Percentiles rank a stretch among this genome's conserved stretches.
These are phyloP conservation scores for Cordyceps javanica DNA, from an alignment of 2,329 filamentous ascomycete genomes.

Conservation along the genomic window DNA sequence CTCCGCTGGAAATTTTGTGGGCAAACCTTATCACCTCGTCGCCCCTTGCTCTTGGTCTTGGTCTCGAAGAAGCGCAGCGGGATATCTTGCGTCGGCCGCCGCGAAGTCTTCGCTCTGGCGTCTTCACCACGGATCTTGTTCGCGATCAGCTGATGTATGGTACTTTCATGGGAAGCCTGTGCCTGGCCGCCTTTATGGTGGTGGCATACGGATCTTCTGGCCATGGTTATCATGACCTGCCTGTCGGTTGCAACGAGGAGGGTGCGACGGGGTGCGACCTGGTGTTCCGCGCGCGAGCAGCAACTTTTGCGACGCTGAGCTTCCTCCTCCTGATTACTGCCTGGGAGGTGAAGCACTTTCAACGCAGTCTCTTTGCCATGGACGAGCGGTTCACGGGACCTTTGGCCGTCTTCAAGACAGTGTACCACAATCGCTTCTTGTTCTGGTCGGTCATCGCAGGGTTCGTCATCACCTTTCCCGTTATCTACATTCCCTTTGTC, in stretches of 20 bases:
- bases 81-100: slow-evolving; percentile 63
- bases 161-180: slow-evolving; percentile 55
- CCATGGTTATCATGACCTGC: slow-evolving; percentile 42
- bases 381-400: slow-evolving; percentile 44
- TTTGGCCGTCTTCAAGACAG: slow-evolving; percentile 49
- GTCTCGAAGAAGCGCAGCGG: slow-evolving; percentile 61
- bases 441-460: slow-evolving; percentile 58
- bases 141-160: slow-evolving; percentile 63
- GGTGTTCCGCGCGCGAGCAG: slow-evolving; percentile 59
- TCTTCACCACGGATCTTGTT: slow-evolving; percentile 60
- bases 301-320: slow-evolving; percentile 63
- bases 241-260: slow-evolving; percentile 50
- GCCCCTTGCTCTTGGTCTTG: slow-evolving; percentile 64
- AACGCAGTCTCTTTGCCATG: slow-evolving; percentile 64
- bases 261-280: slow-evolving; percentile 44
- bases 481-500: slow-evolving; percentile 62
- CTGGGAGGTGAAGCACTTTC: slow-evolving; percentile 69
- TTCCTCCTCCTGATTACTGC: slow-evolving; percentile 63
- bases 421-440: slow-evolving; percentile 63
- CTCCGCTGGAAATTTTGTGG: slow-evolving; percentile 70
- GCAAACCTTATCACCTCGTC: slow-evolving; percentile 70
- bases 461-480: slow-evolving; percentile 53
- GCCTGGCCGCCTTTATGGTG: slow-evolving; percentile 53
- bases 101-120: slow-evolving; percentile 51
- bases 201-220: slow-evolving; percentile 48